Conservation (phyloP, 139 green algal genomes). For the Tetradesmus obliquus region DNA sequence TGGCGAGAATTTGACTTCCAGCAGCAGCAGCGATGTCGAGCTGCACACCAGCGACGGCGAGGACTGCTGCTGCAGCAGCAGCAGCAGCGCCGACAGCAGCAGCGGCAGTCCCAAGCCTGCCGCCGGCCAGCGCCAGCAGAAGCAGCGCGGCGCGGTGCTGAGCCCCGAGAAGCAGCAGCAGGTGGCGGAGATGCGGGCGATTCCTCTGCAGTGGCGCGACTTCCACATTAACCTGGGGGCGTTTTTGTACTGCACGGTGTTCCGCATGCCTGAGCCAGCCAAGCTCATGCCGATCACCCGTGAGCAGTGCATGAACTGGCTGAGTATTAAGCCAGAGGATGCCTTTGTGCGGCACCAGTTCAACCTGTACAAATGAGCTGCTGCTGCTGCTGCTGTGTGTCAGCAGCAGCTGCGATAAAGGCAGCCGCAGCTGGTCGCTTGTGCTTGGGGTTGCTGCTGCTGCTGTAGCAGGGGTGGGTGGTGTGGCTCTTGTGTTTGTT, state of each 20-base stretch:
- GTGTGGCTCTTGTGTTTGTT: too few species aligned
- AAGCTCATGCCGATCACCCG: background rate
- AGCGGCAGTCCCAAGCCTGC: background rate
- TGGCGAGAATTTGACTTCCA: background rate
- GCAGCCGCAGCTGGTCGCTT: background rate
- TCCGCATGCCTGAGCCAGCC: conserved; percentile 3
- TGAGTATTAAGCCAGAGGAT: conserved; percentile 35
- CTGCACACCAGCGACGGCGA: background rate
- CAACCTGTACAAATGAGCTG: conserved; percentile 33
- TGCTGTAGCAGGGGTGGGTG: background rate
- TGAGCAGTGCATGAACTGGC: background rate
- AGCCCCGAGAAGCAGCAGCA: background rate
- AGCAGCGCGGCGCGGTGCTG: conserved; percentile 26
- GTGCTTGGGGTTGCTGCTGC: background rate
- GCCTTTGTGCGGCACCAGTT: conserved; percentile 14
- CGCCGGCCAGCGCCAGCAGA: background rate
- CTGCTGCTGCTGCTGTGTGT: background rate
- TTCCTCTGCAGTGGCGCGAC: conserved; percentile 18
- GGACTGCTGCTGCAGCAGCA: background rate
- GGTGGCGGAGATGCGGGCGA: conserved; percentile 14
- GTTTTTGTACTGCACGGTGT: conserved; percentile 15
- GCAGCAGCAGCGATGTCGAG: conserved; percentile 40
- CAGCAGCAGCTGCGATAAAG: too few species aligned
- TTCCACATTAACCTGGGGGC: conserved; percentile 45
- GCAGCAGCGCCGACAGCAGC: background rate